These are phyloP conservation scores for Phaffia tasmanica DNA, from an alignment of 768 basidiomycete genomes.

Conservation along the genomic window DNA sequence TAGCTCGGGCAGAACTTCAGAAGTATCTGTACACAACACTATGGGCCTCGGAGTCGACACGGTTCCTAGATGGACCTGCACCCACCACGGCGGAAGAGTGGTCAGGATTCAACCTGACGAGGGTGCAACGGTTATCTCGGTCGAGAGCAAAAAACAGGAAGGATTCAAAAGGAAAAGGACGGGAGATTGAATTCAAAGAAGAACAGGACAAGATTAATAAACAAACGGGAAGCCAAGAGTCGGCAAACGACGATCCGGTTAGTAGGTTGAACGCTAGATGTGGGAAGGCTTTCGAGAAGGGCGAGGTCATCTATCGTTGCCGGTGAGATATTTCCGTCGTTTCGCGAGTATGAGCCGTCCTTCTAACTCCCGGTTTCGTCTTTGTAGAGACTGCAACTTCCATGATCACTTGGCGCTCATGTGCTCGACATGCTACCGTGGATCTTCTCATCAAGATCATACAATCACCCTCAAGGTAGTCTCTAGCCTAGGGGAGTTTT, in stretches of 20 bases:
- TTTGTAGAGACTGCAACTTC: slow-evolving; percentile 68
- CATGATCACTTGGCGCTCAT: slow-evolving; percentile 79
- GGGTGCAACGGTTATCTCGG: background rate
- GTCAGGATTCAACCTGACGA: background rate
- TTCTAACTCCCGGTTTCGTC: background rate
- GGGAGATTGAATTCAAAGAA: too few species aligned
- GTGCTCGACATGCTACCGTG: slow-evolving; percentile 79
- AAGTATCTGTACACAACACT: too few species aligned
- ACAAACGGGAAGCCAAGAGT: too few species aligned
- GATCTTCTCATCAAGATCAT: slow-evolving; percentile 73
- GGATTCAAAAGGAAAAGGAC: too few species aligned
- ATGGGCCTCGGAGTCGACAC: too few species aligned
- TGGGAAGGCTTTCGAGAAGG: slow-evolving; percentile 75
- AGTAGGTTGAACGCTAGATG: slow-evolving; percentile 39
- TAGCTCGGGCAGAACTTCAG: too few species aligned
- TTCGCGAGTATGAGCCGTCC: background rate
- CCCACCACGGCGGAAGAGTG: background rate
- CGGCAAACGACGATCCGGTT: too few species aligned
- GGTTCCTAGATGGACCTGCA: slow-evolving; percentile 1
- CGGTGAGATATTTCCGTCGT: slow-evolving; percentile 50
- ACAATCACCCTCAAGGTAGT: slow-evolving; percentile 81
- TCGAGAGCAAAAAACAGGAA: background rate
- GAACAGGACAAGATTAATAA: too few species aligned
- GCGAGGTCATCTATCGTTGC: slow-evolving; percentile 87
- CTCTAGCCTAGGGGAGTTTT: slow-evolving; percentile 64